Base-by-base conservation (phyloP, 805 yeast species). In the Pichia eremophila region DNA sequence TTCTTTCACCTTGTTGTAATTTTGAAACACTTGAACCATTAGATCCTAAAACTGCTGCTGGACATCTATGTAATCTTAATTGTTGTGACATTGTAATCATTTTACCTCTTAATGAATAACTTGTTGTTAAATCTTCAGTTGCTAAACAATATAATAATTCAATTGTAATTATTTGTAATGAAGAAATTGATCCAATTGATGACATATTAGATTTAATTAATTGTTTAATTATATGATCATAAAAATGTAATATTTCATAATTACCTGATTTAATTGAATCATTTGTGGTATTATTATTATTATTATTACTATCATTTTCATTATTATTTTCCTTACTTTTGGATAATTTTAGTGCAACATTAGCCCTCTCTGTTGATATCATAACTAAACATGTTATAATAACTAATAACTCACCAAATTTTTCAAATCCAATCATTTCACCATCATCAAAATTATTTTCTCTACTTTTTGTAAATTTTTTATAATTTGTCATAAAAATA, bases 51-150 rank as follows among this genome's bases (percentile, higher is more conserved):
- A 86, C 89, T 0, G 91, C 91, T 5, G 90, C 80, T 10, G 95
- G 95, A 63, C 95, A 84, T 55, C 95, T 72, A 61, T 88, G 95
- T 41, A 89, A 69, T 55, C 96, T 76, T 46, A 89, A 67, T 56
- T 88, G 93, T 57, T 86, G 95, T 5, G 90, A 82, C 90, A 86
- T 84, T 28, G 88, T 81, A 12, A 83, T 78, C 8, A 83, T 81
- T 54, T 80, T 72, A 40, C 91, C 90, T 50, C 95, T 72, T 39
- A 85, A 70, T 46, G 82, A 83, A 66, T 87, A 88, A 51, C 88
- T 73, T 1, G 87, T 80, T 9, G 80, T 73, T 40, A 81, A 75
- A 61, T 85, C 89, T 18, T 95, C 95, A 7, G 77, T 76, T 37
- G 81, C 80, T 36, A 85, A 66, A 59, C 85, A 81, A 58, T 85